Conservation (phyloP, 2,329 filamentous ascomycete genomes). For the Elsinoe australis region DNA sequence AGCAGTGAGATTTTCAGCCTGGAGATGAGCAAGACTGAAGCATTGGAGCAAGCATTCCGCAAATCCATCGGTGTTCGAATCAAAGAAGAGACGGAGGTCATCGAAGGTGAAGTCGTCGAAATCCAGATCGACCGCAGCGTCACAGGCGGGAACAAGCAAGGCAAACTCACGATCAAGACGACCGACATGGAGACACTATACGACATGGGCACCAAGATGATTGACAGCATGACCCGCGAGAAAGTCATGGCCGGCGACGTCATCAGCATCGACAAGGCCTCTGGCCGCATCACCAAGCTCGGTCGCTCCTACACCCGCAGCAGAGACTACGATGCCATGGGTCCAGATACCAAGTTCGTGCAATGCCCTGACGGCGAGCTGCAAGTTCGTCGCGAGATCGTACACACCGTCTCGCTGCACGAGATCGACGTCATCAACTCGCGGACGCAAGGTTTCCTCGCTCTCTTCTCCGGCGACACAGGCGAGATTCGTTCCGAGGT, state of each 20-base stretch:
- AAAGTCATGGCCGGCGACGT: slow-evolving; percentile 98
- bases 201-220: slow-evolving; percentile 99
- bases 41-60: slow-evolving; percentile 94
- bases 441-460: slow-evolving; percentile 93
- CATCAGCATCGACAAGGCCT: slow-evolving; percentile 97
- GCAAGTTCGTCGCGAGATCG: slow-evolving; percentile 92
- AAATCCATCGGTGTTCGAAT: slow-evolving; percentile 97
- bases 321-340: slow-evolving; percentile 98
- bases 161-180: slow-evolving; percentile 98
- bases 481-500: slow-evolving; percentile 97
- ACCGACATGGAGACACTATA: slow-evolving; percentile 99
- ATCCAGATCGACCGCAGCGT: slow-evolving; percentile 97
- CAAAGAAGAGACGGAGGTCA: slow-evolving; percentile 98
- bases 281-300: slow-evolving; percentile 94
- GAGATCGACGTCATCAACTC: slow-evolving; percentile 99
- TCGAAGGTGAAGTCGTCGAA: slow-evolving; percentile 97
- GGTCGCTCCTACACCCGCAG: slow-evolving; percentile 91
- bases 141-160: slow-evolving; percentile 93
- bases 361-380: slow-evolving; percentile 96
- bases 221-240: slow-evolving; percentile 98
- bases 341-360: slow-evolving; percentile 94
- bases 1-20: slow-evolving; percentile 97
- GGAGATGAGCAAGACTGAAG: slow-evolving; percentile 99
- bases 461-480: slow-evolving; percentile 94
- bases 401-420: slow-evolving; percentile 93